Base-by-base conservation (phyloP, 768 basidiomycete species). In the Suillus cothurnatus region DNA sequence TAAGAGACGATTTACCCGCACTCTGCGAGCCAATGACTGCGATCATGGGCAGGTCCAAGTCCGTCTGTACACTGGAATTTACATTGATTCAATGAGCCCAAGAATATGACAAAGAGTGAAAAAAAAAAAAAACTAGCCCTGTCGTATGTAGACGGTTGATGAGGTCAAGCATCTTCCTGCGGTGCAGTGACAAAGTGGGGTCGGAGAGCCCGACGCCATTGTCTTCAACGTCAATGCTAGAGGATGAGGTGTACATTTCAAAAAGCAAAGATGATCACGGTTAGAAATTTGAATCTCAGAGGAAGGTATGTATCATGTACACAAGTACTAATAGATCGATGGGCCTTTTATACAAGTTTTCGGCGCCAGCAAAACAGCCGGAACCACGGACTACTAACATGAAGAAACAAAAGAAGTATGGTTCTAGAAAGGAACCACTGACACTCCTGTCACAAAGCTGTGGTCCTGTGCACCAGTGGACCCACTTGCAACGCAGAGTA, bases 1-100 rank as follows among this genome's bases (percentile, higher is more conserved):
- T 92, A 5, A 92, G 80, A 0, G 91, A 92, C 0, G 89, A 91
- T 69, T 92, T 92, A 0, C 91, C 91, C 0, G 88, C 89, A 52
- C 87, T 89, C 67, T 93, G 91, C 2, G 81, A 83, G 1, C 91
- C 91, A 21, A 91, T 84, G 50, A 92, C 91, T 0, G 86, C 88
- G 38, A 93, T 91, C 67, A 86, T 85, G 0, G 92, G 91, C 0
- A 93, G 76, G 68, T 91, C 89, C 12, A 93, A 85, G 61, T 92
- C 88, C 17, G 83, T 78, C 66, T 91, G 85, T 0, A 89, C 88
- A 0, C 91, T 92, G 52, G 14, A 21, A n/a, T 9, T 64, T 57
- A 52, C 32, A n/a, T 32, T 15, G 32, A 14, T 9, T 32, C 26
- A 6, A 36, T 59, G 31, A 60, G 36, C n/a, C 9, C 23, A 49